Percentiles rank a stretch among this genome's conserved stretches.
Evolutionary conservation across 768 basidiomycete species (phyloP).

Genomic region (Hemileccinum impolitum): DNA sequence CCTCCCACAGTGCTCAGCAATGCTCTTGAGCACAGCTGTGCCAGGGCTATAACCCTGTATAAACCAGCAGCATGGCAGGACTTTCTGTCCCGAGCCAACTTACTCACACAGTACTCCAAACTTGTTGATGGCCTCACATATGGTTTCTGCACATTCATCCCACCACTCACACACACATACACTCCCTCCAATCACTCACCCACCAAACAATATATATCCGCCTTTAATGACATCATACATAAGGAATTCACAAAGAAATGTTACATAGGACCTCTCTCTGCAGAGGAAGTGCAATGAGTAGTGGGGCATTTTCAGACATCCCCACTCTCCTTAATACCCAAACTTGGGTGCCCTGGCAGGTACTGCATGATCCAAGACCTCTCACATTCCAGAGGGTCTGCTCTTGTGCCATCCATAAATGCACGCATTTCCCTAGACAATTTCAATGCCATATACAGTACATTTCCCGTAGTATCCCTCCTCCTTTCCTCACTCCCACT

Average conservation of each 20-base stretch:
- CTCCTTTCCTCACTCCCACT: not conserved
- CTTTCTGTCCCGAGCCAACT: too few relatives aligned
- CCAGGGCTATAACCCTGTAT: not conserved
- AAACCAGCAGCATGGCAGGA: not conserved
- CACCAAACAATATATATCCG: accelerated
- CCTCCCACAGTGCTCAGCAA: not conserved
- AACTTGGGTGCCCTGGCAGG: conserved; percentile 19
- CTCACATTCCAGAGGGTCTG: conserved; percentile 10
- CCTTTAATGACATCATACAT: not conserved
- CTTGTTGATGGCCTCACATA: not conserved
- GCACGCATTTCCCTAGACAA: conserved; percentile 21
- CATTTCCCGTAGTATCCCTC: not conserved
- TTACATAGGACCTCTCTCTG: conserved; percentile 6
- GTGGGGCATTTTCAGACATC: conserved; percentile 30
- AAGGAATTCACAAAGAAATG: not conserved
- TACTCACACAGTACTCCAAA: not conserved
- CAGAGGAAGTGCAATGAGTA: not conserved
- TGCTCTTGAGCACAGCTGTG: not conserved
- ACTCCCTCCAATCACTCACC: not conserved
- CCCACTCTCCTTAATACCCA: conserved; percentile 29
- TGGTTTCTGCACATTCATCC: not conserved
- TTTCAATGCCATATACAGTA: not conserved
- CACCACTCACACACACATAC: not conserved
- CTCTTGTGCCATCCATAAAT: conserved; percentile 33
- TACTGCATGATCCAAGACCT: conserved; percentile 30